Base-by-base conservation (phyloP, 2,329 filamentous ascomycete genomes). In the Calonectria pteridis region DNA sequence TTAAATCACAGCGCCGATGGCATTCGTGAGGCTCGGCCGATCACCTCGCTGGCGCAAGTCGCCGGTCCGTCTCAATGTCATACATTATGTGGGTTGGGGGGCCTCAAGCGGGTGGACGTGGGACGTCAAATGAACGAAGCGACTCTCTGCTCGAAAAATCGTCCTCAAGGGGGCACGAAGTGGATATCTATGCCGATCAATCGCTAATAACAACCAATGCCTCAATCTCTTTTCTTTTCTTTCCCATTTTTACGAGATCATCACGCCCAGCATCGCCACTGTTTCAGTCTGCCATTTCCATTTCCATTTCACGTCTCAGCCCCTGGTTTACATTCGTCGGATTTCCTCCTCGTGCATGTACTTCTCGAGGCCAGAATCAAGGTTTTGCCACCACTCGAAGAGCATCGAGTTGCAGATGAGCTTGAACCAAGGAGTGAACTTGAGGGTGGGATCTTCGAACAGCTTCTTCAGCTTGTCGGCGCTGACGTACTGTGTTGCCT, bases 361-460 rank as follows among this genome's bases (percentile, higher is more conserved):
- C 86, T 94, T 93, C 74, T 97, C 94, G 78, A 98, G 88, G 13
- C 94, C 94, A 29, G 90, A 88, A 79, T 97, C 93, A 71, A 98
- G 90, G 85, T 94, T 92, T 82, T 93, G 89, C 97, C 97, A 99
- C 97, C 97, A 99, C 85, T 98, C 94, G 81, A 98, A 99, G 51
- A 99, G 91, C 94, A 98, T 96, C 63, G 95, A 95, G 85, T 98
- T 91, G 90, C 97, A 99, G 82, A 99, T 98, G 79, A 99, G 93
- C 89, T 98, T 98, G 89, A 99, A 99, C 97, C 97, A 99, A 1
- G 97, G 97, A 0, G 97, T 99, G 85, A 98, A 98, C 81, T 93
- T 94, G 80, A 98, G 89, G 67, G 86, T 89, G 4, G 94, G 91
- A 82, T 98, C 93, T 81, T 93, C 87, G 85, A 99, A 98, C 89